Percentiles rank a stretch among this genome's conserved stretches.
Evolutionary conservation across 805 yeast genomes (phyloP).

Genomic region (Candida stauntonica): DNA sequence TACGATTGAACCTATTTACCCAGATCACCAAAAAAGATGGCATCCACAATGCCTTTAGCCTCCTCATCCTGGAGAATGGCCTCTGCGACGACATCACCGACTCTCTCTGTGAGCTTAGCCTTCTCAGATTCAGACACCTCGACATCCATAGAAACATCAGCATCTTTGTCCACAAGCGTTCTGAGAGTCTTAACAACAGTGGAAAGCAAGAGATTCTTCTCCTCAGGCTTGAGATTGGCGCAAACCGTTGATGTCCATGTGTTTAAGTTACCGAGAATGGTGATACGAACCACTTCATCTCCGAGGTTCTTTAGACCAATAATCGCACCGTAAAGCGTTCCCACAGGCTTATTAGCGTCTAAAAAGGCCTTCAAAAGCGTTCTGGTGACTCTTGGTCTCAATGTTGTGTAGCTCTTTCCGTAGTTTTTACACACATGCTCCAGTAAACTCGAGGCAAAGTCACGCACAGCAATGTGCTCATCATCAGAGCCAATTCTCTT

Average conservation of each 20-base stretch:
- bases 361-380: conserved; percentile 87
- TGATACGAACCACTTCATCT: conserved; percentile 78
- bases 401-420: conserved; percentile 81
- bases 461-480: conserved; percentile 57
- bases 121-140: conserved; percentile 33
- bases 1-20: no score
- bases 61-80: conserved; percentile 43
- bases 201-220: conserved; percentile 43
- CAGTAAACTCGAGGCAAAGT: conserved; percentile 79
- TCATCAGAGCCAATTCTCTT: conserved; percentile 66
- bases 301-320: conserved; percentile 83
- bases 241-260: conserved; percentile 71
- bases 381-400: conserved; percentile 90
- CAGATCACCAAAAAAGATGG: conserved; percentile 72
- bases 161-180: conserved; percentile 33
- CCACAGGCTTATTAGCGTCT: conserved; percentile 76
- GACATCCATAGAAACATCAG: conserved; percentile 33
- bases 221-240: conserved; percentile 35
- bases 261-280: conserved; percentile 76
- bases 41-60: conserved; percentile 49
- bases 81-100: conserved; percentile 57
- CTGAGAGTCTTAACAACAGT: conserved; percentile 53
- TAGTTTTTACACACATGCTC: conserved; percentile 74
- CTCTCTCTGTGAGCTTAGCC: conserved; percentile 46
- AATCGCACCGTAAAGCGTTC: conserved; percentile 90